These are phyloP conservation scores for Lactifluus volemus DNA, from an alignment of 768 basidiomycete species.

Conservation along the genomic window DNA sequence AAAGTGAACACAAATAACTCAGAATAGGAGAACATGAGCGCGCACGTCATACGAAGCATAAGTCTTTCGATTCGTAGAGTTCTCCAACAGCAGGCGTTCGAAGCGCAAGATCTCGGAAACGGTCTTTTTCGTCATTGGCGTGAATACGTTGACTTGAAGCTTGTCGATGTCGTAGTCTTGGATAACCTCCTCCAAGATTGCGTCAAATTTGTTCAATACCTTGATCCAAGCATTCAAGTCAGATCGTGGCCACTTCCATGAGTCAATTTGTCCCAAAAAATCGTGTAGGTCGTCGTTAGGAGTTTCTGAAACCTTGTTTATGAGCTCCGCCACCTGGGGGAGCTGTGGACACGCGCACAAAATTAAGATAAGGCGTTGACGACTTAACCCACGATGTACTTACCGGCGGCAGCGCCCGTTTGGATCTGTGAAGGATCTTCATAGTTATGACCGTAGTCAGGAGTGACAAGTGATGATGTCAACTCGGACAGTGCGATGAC, in stretches of 20 bases:
- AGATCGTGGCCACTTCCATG: slow-evolving; percentile 93
- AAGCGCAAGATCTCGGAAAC: slow-evolving; percentile 82
- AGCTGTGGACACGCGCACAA: slow-evolving; percentile 39
- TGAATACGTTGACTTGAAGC: slow-evolving; percentile 73
- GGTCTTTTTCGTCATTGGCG: slow-evolving; percentile 60
- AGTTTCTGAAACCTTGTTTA: slow-evolving; percentile 56
- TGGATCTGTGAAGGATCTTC: slow-evolving; percentile 84
- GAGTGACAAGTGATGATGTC: neutral
- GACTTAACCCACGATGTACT: slow-evolving; percentile 26
- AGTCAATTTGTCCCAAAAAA: slow-evolving; percentile 57
- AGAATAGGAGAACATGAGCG: slow-evolving; percentile 18
- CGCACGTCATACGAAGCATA: slow-evolving; percentile 95
- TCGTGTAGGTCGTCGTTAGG: slow-evolving; percentile 63
- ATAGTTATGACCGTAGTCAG: slow-evolving; percentile 54
- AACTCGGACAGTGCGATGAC: neutral
- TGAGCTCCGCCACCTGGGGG: slow-evolving; percentile 73
- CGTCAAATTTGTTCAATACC: slow-evolving; percentile 93
- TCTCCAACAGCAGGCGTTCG: slow-evolving; percentile 84
- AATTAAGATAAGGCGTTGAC: slow-evolving; percentile 15
- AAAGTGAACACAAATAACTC: neutral
- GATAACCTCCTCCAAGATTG: slow-evolving; percentile 75
- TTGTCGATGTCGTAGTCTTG: slow-evolving; percentile 79
- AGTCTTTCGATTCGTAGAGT: slow-evolving; percentile 95
- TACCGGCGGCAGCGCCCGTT: slow-evolving; percentile 73
- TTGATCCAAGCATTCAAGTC: slow-evolving; percentile 96